These are phyloP conservation scores for Neurospora pannonica DNA, from an alignment of 495 filamentous ascomycete species.

Conservation along the genomic window DNA sequence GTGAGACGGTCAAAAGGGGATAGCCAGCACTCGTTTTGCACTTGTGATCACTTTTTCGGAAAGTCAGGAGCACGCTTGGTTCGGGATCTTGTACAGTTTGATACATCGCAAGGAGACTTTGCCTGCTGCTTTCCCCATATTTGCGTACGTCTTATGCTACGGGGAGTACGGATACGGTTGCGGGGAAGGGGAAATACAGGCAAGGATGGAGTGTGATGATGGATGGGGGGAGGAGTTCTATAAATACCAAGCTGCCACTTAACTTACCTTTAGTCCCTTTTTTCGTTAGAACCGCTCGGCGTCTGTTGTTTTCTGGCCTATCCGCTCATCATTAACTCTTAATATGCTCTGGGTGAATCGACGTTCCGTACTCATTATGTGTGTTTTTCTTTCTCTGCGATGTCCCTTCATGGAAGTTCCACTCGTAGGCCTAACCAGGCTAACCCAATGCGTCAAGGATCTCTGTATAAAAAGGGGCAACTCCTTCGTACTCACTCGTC, in stretches of 20 bases:
- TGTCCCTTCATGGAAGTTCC: not conserved
- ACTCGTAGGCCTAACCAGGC: not conserved
- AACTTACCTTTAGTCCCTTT: not conserved
- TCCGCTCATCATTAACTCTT: not conserved
- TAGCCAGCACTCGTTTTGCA: constrained; percentile 24
- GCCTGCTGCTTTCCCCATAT: constrained; percentile 17
- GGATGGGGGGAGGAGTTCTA: not conserved
- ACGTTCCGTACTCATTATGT: not conserved
- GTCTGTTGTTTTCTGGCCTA: not conserved
- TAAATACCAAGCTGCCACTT: not conserved
- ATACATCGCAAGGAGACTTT: constrained; percentile 30
- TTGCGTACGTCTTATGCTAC: not conserved
- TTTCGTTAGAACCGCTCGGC: not conserved
- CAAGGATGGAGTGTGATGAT: not conserved
- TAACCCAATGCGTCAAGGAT: not conserved
- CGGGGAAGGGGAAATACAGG: not conserved
- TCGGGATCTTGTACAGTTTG: constrained; percentile 42
- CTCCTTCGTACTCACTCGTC: not conserved
- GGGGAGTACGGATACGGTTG: not conserved
- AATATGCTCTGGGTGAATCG: not conserved
- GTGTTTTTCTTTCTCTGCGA: not conserved
- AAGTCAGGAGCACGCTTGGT: constrained; percentile 39
- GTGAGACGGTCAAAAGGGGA: constrained; percentile 14
- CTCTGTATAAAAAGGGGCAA: not conserved
- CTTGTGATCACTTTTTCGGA: constrained; percentile 34